Evolutionary conservation across 73 alveolate species (phyloP).

Genomic region (Stentor coeruleus): DNA sequence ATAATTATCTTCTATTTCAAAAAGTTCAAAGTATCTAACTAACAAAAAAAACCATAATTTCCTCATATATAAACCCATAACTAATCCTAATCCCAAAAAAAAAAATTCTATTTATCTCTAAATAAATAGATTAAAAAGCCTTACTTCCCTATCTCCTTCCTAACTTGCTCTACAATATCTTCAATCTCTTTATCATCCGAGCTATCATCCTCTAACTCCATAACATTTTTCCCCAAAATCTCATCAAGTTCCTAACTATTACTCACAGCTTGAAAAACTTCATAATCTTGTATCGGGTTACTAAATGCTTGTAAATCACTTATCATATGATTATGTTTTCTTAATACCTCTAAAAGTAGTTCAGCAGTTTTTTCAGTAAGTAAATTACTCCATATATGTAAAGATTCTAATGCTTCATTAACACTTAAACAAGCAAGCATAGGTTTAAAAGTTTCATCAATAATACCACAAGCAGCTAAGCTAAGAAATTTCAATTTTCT

Average conservation of each 20-base stretch:
- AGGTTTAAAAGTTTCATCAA: conserved; percentile 16
- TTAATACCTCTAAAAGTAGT: conserved; percentile 11
- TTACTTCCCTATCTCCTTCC: no score
- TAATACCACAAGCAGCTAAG: conserved; percentile 10
- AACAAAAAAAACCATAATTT: no score
- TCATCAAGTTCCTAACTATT: conserved; percentile 18
- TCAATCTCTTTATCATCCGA: neutral
- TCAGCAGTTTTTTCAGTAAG: neutral
- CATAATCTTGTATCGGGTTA: conserved; percentile 17
- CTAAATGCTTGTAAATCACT: neutral
- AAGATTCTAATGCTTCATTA: neutral
- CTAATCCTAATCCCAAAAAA: no score
- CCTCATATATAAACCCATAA: no score
- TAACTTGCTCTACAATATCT: neutral
- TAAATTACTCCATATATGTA: conserved; percentile 26
- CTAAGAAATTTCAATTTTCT: conserved; percentile 4
- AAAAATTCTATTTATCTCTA: no score
- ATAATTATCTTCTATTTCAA: no score
- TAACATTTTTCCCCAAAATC: neutral
- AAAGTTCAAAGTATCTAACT: no score
- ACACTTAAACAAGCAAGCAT: conserved; percentile 23
- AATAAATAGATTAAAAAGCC: no score
- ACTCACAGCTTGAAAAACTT: neutral
- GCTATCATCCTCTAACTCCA: neutral
- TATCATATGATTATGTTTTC: conserved; percentile 20